These are phyloP conservation scores for Botrytis medusae DNA, from an alignment of 2,329 filamentous ascomycete genomes.

Conservation along the genomic window DNA sequence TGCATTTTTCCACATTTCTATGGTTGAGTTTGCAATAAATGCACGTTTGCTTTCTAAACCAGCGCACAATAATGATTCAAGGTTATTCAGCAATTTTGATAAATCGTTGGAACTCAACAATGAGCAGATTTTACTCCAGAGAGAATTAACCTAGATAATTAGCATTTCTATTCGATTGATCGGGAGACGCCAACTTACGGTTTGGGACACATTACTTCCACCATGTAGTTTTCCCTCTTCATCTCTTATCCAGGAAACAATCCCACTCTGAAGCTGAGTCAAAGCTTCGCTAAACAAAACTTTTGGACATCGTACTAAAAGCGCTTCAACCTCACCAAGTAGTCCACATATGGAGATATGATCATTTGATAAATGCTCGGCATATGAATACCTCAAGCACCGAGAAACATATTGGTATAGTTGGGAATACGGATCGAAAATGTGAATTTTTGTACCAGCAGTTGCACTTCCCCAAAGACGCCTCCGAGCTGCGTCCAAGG, in stretches of 20 bases:
- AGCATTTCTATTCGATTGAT: conserved; percentile 31
- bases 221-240: conserved; percentile 45
- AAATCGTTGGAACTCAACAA: conserved; percentile 38
- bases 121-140: conserved; percentile 53
- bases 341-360: conserved; percentile 52
- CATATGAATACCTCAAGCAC: conserved; percentile 54
- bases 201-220: conserved; percentile 44
- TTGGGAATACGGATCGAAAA: conserved; percentile 63
- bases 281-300: conserved; percentile 45
- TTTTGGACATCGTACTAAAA: conserved; percentile 44
- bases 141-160: conserved; percentile 45
- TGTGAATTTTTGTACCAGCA: conserved; percentile 43
- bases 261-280: conserved; percentile 59
- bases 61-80: conserved; percentile 57
- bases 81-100: conserved; percentile 48
- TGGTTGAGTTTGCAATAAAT: conserved; percentile 53
- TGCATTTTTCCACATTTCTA: conserved; percentile 67
- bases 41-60: conserved; percentile 59
- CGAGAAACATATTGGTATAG: conserved; percentile 61
- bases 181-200: conserved; percentile 44
- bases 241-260: conserved; percentile 66
- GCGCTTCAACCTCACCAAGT: conserved; percentile 42
- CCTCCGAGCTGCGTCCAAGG: conserved; percentile 63
- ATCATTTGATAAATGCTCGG: conserved; percentile 42
- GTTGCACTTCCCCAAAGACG: conserved; percentile 63